phyloP scores from a whole-genome alignment of 2,329 filamentous ascomycete genomes.

The Xylariaceae sp. region DNA sequence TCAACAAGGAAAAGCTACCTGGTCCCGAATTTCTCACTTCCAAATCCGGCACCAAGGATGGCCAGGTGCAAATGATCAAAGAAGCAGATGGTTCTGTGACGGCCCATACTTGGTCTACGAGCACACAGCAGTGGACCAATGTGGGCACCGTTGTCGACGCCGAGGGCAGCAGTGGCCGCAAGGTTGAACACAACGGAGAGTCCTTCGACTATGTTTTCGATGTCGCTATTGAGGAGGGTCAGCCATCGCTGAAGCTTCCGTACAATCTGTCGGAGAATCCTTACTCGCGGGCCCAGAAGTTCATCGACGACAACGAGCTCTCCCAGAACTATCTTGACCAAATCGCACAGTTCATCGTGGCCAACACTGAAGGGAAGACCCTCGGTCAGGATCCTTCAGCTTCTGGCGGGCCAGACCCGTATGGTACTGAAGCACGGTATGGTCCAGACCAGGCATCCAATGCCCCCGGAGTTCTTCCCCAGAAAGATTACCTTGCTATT shows the following conservation, averaged over 20 bases:
- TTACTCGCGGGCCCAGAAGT: conserved; percentile 87
- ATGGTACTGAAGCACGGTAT: conserved; percentile 74
- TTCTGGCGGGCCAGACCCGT: conserved; percentile 61
- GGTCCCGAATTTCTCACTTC: conserved; percentile 80
- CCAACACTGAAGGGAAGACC: conserved; percentile 83
- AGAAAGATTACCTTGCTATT: conserved; percentile 75
- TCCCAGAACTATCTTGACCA: conserved; percentile 85
- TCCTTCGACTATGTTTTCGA: conserved; percentile 97
- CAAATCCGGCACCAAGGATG: conserved; percentile 89
- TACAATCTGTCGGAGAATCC: conserved; percentile 91
- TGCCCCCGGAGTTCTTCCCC: conserved; percentile 61
- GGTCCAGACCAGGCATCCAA: conserved; percentile 61
- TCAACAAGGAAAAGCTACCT: conserved; percentile 90
- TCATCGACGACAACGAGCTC: conserved; percentile 83
- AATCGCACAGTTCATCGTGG: conserved; percentile 86
- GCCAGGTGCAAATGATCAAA: conserved; percentile 88
- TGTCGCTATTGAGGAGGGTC: conserved; percentile 92
- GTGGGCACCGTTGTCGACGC: conserved; percentile 94
- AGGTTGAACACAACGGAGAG: conserved; percentile 73
- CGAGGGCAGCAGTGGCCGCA: conserved; percentile 75
- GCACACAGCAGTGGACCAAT: conserved; percentile 72
- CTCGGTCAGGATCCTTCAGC: conserved; percentile 59
- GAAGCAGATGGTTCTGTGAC: conserved; percentile 78
- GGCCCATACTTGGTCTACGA: conserved; percentile 80
- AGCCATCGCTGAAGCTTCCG: conserved; percentile 87